These are phyloP conservation scores for Medicago truncatula DNA, from an alignment of 306 rosid species.

Conservation along the genomic window MtrunA17r5.0-ANR NC_053049.1:49301501-49302000, in stretches of 20 bases:
- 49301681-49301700: neutral
- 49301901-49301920: slow-evolving; percentile 90
- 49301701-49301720: slow-evolving; percentile 3
- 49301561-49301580: slow-evolving; percentile 6
- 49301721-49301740: neutral
- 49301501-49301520: neutral
- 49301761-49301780: slow-evolving; percentile 58
- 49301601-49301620: neutral
- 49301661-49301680: slow-evolving; percentile 2
- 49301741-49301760: slow-evolving; percentile 21
- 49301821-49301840: slow-evolving; percentile 70
- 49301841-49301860: slow-evolving; percentile 64
- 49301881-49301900: slow-evolving; percentile 87
- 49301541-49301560: neutral
- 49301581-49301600: slow-evolving; percentile 30
- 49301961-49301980: slow-evolving; percentile 77
- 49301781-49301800: slow-evolving; percentile 84
- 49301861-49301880: slow-evolving; percentile 62
- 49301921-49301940: slow-evolving; percentile 71
- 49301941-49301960: slow-evolving; percentile 78
- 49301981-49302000: slow-evolving; percentile 91
- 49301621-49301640: slow-evolving; percentile 12
- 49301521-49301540: neutral
- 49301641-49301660: neutral
- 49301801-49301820: slow-evolving; percentile 75